Percentiles rank a stretch among this genome's conserved stretches.
phyloP scores from a whole-genome alignment of 176 grass and related monocot genomes.

The Bothriochloa decipiens region DNA sequence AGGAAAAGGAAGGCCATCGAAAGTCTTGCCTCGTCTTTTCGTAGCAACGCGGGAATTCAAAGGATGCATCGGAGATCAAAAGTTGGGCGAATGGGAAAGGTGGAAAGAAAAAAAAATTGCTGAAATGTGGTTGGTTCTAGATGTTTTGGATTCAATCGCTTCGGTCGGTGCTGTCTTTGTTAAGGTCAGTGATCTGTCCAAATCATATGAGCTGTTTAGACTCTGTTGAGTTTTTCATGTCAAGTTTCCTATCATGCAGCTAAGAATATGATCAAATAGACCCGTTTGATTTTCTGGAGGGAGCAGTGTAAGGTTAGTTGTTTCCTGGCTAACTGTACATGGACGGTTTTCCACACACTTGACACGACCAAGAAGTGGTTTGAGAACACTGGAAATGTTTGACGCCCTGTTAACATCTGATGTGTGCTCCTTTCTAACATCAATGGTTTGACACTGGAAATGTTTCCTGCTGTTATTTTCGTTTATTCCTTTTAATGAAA shows the following conservation, averaged over 20 bases:
- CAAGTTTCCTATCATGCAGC: neutral
- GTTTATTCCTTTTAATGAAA: too few species aligned
- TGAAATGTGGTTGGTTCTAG: conserved; percentile 4
- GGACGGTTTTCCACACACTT: neutral
- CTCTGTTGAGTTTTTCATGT: conserved; percentile 14
- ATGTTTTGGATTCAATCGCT: conserved; percentile 24
- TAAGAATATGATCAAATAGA: neutral
- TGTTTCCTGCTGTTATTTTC: too few species aligned
- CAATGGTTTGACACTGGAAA: too few species aligned
- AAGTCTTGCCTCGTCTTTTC: conserved; percentile 40
- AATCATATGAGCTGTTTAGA: conserved; percentile 42
- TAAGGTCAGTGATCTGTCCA: conserved; percentile 36
- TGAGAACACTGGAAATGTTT: neutral
- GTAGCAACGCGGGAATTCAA: conserved; percentile 27
- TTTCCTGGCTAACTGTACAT: neutral
- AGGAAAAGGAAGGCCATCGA: conserved; percentile 22
- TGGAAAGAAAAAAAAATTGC: neutral
- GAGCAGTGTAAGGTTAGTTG: neutral
- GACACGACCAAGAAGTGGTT: neutral
- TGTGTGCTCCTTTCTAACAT: too few species aligned
- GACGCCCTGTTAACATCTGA: too few species aligned
- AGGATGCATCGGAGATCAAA: neutral
- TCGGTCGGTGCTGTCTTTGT: neutral
- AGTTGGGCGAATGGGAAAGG: conserved; percentile 29
- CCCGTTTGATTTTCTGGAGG: too few species aligned